These are phyloP conservation scores for Cutaneotrichosporon mucoides DNA, from an alignment of 1,284 basidiomycete genomes.

Conservation along the genomic window DNA sequence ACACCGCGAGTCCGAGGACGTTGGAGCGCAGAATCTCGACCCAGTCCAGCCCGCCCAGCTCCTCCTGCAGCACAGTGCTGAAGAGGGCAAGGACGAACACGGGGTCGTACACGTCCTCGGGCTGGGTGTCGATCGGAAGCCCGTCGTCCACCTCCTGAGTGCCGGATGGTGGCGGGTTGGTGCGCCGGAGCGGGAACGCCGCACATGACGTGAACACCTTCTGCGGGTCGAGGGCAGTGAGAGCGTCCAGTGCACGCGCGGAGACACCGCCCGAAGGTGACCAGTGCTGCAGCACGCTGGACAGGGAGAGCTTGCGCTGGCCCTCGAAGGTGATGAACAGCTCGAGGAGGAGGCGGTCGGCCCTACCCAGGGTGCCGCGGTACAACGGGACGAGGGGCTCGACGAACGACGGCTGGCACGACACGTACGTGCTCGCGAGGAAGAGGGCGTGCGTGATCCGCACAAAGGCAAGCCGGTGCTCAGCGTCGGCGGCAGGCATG, in stretches of 20 bases:
- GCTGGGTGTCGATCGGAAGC: background rate
- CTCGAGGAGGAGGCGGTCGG: slow-evolving; percentile 65
- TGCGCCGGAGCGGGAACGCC: slow-evolving; percentile 57
- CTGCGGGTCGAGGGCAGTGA: slow-evolving; percentile 66
- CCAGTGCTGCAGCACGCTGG: slow-evolving; percentile 62
- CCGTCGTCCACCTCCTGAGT: slow-evolving; percentile 21
- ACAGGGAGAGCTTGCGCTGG: slow-evolving; percentile 63
- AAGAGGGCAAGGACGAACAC: slow-evolving; percentile 69
- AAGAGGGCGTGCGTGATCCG: slow-evolving; percentile 64
- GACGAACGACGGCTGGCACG: slow-evolving; percentile 75
- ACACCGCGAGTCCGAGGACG: slow-evolving; percentile 67
- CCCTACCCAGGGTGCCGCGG: slow-evolving; percentile 60
- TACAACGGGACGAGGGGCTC: slow-evolving; percentile 71
- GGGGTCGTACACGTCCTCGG: slow-evolving; percentile 67
- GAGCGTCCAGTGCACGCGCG: slow-evolving; percentile 57
- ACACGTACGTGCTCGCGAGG: slow-evolving; percentile 66
- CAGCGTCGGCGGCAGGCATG: slow-evolving; percentile 61
- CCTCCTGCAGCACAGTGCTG: slow-evolving; percentile 60
- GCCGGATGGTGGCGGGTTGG: background rate
- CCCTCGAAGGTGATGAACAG: slow-evolving; percentile 75
- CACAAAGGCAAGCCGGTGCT: slow-evolving; percentile 56
- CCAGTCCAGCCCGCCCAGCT: slow-evolving; percentile 67
- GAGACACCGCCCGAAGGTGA: slow-evolving; percentile 53
- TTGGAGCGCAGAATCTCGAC: slow-evolving; percentile 81
- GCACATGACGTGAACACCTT: slow-evolving; percentile 69